Percentiles rank a stretch among this genome's conserved stretches.
phyloP scores from a whole-genome alignment of 257 asterid species.

The Solanum chilense region DNA sequence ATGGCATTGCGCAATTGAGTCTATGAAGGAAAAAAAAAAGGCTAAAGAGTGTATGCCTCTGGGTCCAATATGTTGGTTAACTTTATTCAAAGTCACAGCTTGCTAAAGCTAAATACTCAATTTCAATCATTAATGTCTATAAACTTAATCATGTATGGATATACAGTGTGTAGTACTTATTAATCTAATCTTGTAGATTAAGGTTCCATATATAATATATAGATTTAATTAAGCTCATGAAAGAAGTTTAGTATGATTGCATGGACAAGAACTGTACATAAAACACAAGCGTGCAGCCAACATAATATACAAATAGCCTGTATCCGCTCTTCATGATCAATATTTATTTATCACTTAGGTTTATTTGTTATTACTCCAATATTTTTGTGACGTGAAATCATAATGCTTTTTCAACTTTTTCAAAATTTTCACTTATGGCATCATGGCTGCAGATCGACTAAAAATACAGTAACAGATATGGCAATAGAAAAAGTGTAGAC shows the following conservation, averaged over 20 bases:
- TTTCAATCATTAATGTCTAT: not conserved
- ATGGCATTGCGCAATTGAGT: slow-evolving; percentile 11
- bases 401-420: not conserved
- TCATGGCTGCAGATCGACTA: not conserved
- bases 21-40: not conserved
- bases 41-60: not conserved
- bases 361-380: not conserved
- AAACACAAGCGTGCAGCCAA: slow-evolving; percentile 11
- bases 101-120: not conserved
- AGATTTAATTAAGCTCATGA: not conserved
- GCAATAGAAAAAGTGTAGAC: not conserved
- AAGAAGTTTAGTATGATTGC: not conserved
- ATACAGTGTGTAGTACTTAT: not conserved
- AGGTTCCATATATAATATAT: not conserved
- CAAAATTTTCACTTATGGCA: not conserved
- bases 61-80: slow-evolving; percentile 23
- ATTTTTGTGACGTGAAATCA: not conserved
- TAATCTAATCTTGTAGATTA: not conserved
- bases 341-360: not conserved
- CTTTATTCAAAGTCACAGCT: not conserved
- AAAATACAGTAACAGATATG: not conserved
- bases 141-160: not conserved
- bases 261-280: not conserved
- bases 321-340: not conserved
- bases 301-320: not conserved